Conservation (phyloP, 2,329 filamentous ascomycete genomes). For the Diaporthe velutina region DNA sequence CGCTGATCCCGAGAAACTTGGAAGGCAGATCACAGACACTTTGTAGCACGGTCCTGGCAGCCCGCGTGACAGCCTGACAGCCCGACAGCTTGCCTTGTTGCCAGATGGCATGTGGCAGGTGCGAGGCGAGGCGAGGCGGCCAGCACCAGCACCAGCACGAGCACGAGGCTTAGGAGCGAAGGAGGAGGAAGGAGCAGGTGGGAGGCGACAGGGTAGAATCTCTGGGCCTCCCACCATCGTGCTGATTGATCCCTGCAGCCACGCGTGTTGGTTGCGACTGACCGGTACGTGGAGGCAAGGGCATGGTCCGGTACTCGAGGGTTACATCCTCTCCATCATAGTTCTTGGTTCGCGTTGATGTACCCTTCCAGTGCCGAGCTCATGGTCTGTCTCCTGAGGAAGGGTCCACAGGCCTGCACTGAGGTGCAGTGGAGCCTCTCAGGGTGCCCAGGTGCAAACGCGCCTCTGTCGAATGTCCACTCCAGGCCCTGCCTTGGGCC, state of each 20-base stretch:
- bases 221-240: conserved; percentile 1
- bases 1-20: neutral
- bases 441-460: conserved; percentile 1
- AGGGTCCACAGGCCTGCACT: neutral
- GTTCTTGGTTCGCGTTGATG: no score
- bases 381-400: conserved; percentile 2
- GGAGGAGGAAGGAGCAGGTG: neutral
- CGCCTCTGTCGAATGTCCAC: neutral
- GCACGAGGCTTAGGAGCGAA: neutral
- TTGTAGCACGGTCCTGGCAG: conserved; percentile 1
- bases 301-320: neutral
- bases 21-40: conserved; percentile 1
- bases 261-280: conserved; percentile 21
- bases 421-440: neutral
- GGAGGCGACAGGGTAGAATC: neutral
- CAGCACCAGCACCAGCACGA: neutral
- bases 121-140: neutral
- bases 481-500: neutral
- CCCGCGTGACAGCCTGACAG: conserved; percentile 12
- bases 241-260: conserved; percentile 20
- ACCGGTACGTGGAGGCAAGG: conserved; percentile 11
- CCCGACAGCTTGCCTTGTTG: neutral
- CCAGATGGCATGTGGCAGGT: neutral
- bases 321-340: neutral
- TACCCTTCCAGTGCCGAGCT: neutral